Evolutionary conservation across 495 filamentous ascomycete species (phyloP).

Genomic region (Daldinia bambusicola): DNA sequence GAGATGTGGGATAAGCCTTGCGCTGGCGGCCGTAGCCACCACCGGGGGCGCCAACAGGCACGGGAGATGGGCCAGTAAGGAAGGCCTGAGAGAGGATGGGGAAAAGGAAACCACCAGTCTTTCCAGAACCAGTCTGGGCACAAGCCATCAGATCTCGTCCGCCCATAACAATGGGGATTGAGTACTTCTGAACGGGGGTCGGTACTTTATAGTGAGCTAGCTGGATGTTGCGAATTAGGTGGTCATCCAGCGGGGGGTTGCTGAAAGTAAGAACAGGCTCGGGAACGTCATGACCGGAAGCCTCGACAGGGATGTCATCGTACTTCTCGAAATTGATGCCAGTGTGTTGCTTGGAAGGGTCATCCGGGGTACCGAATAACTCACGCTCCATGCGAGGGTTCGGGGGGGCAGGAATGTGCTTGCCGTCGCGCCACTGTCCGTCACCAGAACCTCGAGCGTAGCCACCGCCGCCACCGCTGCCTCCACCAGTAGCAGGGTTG

Average conservation of each 20-base stretch:
- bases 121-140: conserved; percentile 98
- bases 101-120: conserved; percentile 99
- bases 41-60: conserved; percentile 67
- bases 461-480: conserved; percentile 56
- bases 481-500: conserved; percentile 70
- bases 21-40: conserved; percentile 84
- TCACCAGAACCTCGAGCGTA: conserved; percentile 84
- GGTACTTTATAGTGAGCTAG: conserved; percentile 93
- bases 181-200: conserved; percentile 98
- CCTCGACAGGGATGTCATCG: conserved; percentile 98
- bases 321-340: conserved; percentile 99
- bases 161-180: conserved; percentile 95
- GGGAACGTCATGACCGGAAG: conserved; percentile 92
- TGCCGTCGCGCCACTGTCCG: conserved; percentile 95
- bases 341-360: conserved; percentile 91
- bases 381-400: conserved; percentile 94
- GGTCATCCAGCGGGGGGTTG: conserved; percentile 93
- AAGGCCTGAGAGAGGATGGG: conserved; percentile 97
- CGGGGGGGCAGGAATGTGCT: conserved; percentile 88
- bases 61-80: conserved; percentile 80
- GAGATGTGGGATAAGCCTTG: conserved; percentile 94
- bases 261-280: conserved; percentile 90
- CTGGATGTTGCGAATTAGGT: conserved; percentile 89
- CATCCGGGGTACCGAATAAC: conserved; percentile 92
- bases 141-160: conserved; percentile 99